phyloP scores from a whole-genome alignment of 352 stramenopile genomes.

The Globisporangium recalcitrans region DNA sequence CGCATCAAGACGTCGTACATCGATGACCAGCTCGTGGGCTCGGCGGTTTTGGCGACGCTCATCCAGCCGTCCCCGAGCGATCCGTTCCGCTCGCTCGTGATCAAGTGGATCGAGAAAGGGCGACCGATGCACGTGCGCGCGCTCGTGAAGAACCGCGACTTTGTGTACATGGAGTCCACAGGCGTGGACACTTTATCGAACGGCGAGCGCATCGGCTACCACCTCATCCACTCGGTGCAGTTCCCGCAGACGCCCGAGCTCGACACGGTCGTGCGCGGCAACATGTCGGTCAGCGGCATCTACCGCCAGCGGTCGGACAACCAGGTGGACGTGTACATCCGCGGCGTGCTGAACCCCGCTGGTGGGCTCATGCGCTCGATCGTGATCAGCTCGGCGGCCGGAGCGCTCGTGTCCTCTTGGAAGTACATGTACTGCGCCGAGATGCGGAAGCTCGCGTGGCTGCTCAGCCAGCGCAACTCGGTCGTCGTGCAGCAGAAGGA shows the following conservation, averaged over 20 bases:
- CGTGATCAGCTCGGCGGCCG: slow-evolving; percentile 29
- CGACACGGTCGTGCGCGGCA: slow-evolving; percentile 29
- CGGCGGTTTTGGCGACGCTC: slow-evolving; percentile 46
- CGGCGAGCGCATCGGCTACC: slow-evolving; percentile 53
- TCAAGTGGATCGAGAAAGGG: slow-evolving; percentile 59
- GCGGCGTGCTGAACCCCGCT: slow-evolving; percentile 25
- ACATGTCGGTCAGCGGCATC: slow-evolving; percentile 51
- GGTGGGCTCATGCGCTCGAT: slow-evolving; percentile 41
- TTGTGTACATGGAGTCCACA: slow-evolving; percentile 52
- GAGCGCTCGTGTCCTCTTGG: slow-evolving; percentile 28
- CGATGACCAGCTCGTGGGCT: slow-evolving; percentile 36
- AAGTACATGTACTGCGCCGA: slow-evolving; percentile 41
- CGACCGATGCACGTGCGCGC: slow-evolving; percentile 36
- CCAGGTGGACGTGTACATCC: slow-evolving; percentile 20
- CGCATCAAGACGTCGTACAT: slow-evolving; percentile 45
- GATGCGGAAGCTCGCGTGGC: slow-evolving; percentile 64
- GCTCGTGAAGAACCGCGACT: slow-evolving; percentile 49
- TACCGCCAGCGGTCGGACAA: slow-evolving; percentile 36
- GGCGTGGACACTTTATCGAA: slow-evolving; percentile 37
- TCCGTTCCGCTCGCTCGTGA: slow-evolving; percentile 43
- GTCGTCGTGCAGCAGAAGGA: slow-evolving; percentile 16
- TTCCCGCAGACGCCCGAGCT: slow-evolving; percentile 39
- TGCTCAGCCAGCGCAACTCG: slow-evolving; percentile 10
- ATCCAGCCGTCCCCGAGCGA: slow-evolving; percentile 29
- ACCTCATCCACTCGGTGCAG: slow-evolving; percentile 61